These are phyloP conservation scores for Ascochyta clinopodiicola DNA, from an alignment of 2,329 filamentous ascomycete genomes.

Conservation along the genomic window DNA sequence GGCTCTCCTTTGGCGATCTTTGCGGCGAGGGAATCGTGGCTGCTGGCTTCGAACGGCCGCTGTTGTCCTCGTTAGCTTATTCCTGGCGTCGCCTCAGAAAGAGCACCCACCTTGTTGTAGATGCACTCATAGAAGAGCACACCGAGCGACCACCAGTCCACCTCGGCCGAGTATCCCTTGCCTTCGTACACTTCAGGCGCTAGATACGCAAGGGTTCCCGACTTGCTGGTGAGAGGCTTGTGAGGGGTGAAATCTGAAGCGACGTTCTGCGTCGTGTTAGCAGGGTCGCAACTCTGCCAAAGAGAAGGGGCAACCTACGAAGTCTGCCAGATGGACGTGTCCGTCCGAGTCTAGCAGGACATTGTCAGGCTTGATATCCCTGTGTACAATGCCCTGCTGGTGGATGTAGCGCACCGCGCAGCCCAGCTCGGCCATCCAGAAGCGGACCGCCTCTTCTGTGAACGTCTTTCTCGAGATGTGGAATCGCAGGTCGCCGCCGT, in stretches of 20 bases:
- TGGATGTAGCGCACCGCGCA: conserved; percentile 74
- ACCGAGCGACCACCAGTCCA: conserved; percentile 98
- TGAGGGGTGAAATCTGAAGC: conserved; percentile 89
- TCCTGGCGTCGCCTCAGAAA: too few species aligned
- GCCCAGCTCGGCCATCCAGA: conserved; percentile 94
- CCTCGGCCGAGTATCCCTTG: conserved; percentile 84
- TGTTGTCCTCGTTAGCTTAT: conserved; percentile 47
- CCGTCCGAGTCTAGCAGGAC: conserved; percentile 51
- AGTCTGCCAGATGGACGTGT: conserved; percentile 96
- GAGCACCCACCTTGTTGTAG: conserved; percentile 82
- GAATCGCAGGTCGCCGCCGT: conserved; percentile 92
- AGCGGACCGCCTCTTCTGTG: conserved; percentile 93
- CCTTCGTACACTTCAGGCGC: conserved; percentile 95
- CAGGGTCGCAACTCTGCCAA: not conserved
- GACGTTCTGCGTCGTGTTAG: conserved; percentile 75
- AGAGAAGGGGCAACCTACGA: conserved; percentile 66
- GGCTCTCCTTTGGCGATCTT: conserved; percentile 83
- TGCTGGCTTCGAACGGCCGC: conserved; percentile 92
- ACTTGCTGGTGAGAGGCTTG: conserved; percentile 89
- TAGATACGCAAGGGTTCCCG: conserved; percentile 92
- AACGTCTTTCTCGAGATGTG: conserved; percentile 98
- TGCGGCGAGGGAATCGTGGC: conserved; percentile 78
- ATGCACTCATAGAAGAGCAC: conserved; percentile 99
- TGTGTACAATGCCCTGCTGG: conserved; percentile 51
- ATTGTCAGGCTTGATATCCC: conserved; percentile 53